phyloP scores from a whole-genome alignment of 2,329 filamentous ascomycete species.

The Fusarium staphyleae region DNA sequence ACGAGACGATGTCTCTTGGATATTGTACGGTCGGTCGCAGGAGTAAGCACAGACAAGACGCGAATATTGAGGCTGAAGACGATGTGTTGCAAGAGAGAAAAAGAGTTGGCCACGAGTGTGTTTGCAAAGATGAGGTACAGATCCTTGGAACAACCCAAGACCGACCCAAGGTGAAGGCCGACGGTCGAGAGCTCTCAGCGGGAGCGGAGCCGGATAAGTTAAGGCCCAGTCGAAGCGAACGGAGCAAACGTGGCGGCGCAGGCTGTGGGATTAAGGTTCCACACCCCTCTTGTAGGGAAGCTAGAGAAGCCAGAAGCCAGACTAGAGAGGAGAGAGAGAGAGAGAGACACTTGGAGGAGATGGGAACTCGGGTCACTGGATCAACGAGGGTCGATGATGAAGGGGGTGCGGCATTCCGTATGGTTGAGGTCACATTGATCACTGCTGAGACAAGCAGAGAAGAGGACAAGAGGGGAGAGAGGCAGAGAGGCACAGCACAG shows the following conservation, averaged over 20 bases:
- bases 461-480: neutral
- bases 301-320: too few species aligned
- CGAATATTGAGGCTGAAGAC: conserved; percentile 16
- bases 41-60: conserved; percentile 15
- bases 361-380: conserved; percentile 8
- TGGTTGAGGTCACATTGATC: conserved; percentile 12
- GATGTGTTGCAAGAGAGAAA: conserved; percentile 29
- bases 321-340: too few species aligned
- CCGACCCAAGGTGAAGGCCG: too few species aligned
- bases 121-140: conserved; percentile 13
- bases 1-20: neutral
- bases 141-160: conserved; percentile 1
- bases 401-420: conserved; percentile 2
- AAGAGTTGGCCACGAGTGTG: conserved; percentile 22
- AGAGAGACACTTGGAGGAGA: neutral
- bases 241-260: conserved; percentile 35
- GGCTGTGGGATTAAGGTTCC: conserved; percentile 40
- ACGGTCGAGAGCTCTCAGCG: conserved; percentile 19
- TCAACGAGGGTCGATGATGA: neutral
- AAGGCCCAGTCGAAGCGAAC: conserved; percentile 18
- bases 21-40: too few species aligned
- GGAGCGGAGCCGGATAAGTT: conserved; percentile 35
- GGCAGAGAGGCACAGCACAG: neutral
- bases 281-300: conserved; percentile 33
- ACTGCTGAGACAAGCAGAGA: neutral